Evolutionary conservation across 2,329 filamentous ascomycete species (phyloP).

Genomic region (Fusarium mundagurra): DNA sequence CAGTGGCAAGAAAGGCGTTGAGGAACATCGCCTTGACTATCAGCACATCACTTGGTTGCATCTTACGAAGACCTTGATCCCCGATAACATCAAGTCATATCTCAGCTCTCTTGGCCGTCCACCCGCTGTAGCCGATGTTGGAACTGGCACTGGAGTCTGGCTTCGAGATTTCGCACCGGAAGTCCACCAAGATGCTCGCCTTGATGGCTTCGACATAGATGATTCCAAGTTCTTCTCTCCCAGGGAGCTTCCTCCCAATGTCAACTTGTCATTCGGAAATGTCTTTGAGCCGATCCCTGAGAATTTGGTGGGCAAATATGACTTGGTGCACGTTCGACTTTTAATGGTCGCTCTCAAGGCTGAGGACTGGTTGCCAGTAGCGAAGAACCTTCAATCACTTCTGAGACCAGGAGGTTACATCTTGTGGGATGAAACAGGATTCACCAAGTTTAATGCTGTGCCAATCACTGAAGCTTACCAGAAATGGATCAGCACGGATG

Average conservation of each 20-base stretch:
- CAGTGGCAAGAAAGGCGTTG: conserved; percentile 1
- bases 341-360: neutral
- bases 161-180: neutral
- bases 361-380: neutral
- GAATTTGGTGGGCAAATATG: neutral
- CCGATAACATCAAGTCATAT: neutral
- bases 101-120: neutral
- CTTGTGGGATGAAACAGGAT: conserved; percentile 9
- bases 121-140: neutral
- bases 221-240: neutral
- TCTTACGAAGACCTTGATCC: neutral
- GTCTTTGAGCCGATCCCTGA: neutral
- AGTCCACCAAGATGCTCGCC: neutral
- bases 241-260: neutral
- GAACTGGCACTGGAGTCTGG: conserved; percentile 1
- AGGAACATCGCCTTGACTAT: conserved; percentile 3
- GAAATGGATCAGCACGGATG: conserved; percentile 9
- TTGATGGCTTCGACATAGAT: conserved; percentile 10
- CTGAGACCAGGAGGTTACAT: conserved; percentile 1
- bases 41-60: neutral
- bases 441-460: neutral
- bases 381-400: neutral
- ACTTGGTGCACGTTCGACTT: conserved; percentile 5
- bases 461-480: conserved; percentile 2
- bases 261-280: neutral